Evolutionary conservation across 257 asterid genomes (phyloP).

Genomic region (Lithospermum erythrorhizon): DNA sequence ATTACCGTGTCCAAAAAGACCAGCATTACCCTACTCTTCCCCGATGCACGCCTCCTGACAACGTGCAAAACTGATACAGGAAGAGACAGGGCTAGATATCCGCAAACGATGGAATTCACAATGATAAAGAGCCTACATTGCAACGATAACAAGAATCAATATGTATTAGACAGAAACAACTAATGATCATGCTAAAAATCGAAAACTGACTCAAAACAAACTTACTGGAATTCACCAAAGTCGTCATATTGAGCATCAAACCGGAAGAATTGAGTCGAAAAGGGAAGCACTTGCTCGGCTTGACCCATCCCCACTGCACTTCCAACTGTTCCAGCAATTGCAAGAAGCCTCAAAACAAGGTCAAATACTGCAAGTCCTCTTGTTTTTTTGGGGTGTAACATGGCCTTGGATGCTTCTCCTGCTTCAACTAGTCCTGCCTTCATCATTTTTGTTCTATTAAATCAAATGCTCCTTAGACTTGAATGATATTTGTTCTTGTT

Average conservation of each 20-base stretch:
- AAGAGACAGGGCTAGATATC: constrained; percentile 52
- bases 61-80: constrained; percentile 53
- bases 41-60: constrained; percentile 36
- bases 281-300: constrained; percentile 55
- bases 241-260: constrained; percentile 69
- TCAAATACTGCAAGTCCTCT: constrained; percentile 47
- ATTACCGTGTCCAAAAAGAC: constrained; percentile 50
- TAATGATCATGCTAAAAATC: neutral
- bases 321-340: constrained; percentile 50
- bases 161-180: neutral
- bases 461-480: too few species aligned
- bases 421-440: constrained; percentile 30
- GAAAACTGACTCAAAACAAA: neutral
- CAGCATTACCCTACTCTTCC: constrained; percentile 46
- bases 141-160: neutral
- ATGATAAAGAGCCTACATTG: constrained; percentile 48
- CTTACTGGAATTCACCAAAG: constrained; percentile 53
- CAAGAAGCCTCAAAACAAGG: constrained; percentile 49
- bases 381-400: constrained; percentile 4
- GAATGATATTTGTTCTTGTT: too few species aligned
- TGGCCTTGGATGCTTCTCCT: constrained; percentile 10
- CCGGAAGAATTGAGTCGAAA: constrained; percentile 38
- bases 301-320: constrained; percentile 73
- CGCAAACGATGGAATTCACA: constrained; percentile 47
- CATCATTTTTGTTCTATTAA: constrained; percentile 15